Percentiles rank a stretch among this genome's conserved stretches.
These are phyloP conservation scores for Pythium dissotocum DNA, from an alignment of 352 stramenopile species.

Conservation along the genomic window DNA sequence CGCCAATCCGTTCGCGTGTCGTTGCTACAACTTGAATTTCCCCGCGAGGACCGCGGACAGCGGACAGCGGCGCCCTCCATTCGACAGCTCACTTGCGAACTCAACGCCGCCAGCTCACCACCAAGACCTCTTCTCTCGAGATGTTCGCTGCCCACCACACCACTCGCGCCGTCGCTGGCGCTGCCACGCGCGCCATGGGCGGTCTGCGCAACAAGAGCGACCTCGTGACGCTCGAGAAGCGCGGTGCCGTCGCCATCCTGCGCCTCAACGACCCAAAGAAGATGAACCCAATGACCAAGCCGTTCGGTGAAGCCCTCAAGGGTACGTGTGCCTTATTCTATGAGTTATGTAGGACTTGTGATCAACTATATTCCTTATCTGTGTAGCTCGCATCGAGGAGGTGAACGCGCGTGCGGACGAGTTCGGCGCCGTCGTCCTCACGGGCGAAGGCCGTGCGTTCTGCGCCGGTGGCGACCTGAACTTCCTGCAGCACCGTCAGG, in stretches of 20 bases:
- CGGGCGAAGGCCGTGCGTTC: conserved; percentile 76
- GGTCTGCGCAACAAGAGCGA: conserved; percentile 35
- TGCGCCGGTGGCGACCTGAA: conserved; percentile 85
- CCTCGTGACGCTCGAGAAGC: conserved; percentile 53
- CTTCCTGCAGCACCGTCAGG: conserved; percentile 60
- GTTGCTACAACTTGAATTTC: no score
- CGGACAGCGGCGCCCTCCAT: no score
- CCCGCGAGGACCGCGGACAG: no score
- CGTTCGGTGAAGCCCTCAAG: conserved; percentile 70
- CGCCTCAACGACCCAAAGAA: conserved; percentile 76
- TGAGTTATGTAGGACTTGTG: no score
- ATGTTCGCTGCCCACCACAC: background rate
- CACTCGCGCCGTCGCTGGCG: background rate
- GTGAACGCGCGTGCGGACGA: conserved; percentile 51
- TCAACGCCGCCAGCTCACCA: no score
- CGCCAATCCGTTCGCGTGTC: no score
- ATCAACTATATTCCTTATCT: no score
- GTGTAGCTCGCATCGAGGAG: conserved; percentile 44
- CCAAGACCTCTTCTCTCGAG: background rate
- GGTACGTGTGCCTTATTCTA: conserved; percentile 22
- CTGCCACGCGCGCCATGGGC: conserved; percentile 1
- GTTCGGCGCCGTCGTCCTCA: conserved; percentile 74
- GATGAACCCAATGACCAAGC: conserved; percentile 85
- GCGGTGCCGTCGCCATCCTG: conserved; percentile 46
- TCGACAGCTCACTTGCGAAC: no score